Percentiles rank a stretch among this genome's conserved stretches.
These are phyloP conservation scores for Cercospora zeae-maydis DNA, from an alignment of 2,329 filamentous ascomycete genomes.

Conservation along the genomic window DNA sequence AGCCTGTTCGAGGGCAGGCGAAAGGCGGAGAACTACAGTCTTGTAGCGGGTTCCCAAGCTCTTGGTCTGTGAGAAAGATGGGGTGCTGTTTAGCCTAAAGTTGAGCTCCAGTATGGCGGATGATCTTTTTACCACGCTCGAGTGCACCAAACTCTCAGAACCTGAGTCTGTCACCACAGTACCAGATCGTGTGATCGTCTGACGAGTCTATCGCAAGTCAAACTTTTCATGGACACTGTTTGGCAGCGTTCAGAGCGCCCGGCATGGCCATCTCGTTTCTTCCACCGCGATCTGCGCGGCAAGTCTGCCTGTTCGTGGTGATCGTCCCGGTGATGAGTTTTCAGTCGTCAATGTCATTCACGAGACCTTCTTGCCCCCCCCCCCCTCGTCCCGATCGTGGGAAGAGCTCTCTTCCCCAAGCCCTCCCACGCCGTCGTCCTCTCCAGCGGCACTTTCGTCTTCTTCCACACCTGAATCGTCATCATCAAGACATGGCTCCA, in stretches of 20 bases:
- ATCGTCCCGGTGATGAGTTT: not conserved
- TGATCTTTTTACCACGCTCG: not conserved
- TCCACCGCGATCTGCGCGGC: no score
- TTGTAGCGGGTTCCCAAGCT: conserved; percentile 2
- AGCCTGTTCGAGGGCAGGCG: not conserved
- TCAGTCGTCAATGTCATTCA: not conserved
- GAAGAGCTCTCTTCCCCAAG: not conserved
- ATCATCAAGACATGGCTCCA: not conserved
- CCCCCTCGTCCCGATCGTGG: not conserved
- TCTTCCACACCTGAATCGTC: not conserved
- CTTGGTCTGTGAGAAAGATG: not conserved
- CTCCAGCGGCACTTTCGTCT: not conserved
- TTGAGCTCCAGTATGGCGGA: not conserved
- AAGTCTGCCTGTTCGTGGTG: no score
- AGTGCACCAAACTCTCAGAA: not conserved
- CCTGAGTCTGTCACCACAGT: not conserved
- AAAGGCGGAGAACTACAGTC: not conserved
- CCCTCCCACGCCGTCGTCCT: not conserved
- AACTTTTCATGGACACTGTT: not conserved
- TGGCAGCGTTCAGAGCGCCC: no score
- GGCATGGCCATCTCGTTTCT: no score
- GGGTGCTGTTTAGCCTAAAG: conserved; percentile 1
- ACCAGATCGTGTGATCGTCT: not conserved
- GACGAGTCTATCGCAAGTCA: not conserved
- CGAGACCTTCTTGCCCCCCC: not conserved